Evolutionary conservation across 371 early-diverging fungal genomes (phyloP).

Genomic region (Chytridium lagenaria): DNA sequence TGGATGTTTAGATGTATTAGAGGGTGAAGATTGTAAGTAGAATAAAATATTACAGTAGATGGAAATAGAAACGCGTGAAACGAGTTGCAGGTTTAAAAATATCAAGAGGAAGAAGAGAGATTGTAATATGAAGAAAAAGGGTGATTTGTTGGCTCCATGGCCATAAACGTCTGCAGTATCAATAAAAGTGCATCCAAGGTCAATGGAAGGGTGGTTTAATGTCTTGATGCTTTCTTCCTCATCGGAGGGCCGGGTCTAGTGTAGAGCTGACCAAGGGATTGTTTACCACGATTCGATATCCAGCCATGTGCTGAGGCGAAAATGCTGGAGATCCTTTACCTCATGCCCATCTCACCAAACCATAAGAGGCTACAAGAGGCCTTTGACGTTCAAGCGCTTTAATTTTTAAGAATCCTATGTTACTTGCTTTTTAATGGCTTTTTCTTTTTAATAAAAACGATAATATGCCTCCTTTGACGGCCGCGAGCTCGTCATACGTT

Average conservation of each 20-base stretch:
- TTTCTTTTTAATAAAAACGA: background rate
- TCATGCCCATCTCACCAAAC: constrained; percentile 52
- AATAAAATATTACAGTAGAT: no score
- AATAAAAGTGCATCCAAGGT: constrained; percentile 40
- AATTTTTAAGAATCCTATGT: background rate
- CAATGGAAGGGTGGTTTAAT: constrained; percentile 40
- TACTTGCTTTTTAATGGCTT: background rate
- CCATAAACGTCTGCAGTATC: constrained; percentile 50
- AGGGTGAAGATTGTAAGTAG: no score
- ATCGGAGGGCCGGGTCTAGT: constrained; percentile 23
- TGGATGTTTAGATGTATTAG: no score
- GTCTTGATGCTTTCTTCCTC: constrained; percentile 35
- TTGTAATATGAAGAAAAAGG: constrained; percentile 49
- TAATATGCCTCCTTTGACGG: constrained; percentile 29
- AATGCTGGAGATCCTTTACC: background rate
- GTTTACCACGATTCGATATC: no score
- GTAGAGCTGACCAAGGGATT: no score
- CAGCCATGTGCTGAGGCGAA: background rate
- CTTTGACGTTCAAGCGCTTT: background rate
- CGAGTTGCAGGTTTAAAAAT: no score
- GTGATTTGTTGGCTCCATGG: constrained; percentile 45
- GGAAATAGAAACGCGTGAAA: no score
- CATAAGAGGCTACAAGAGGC: no score
- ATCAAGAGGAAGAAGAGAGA: no score
- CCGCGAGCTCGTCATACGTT: constrained; percentile 40